Conservation (phyloP, 805 yeast species). For the Sporopachydermia lactativora region DNA sequence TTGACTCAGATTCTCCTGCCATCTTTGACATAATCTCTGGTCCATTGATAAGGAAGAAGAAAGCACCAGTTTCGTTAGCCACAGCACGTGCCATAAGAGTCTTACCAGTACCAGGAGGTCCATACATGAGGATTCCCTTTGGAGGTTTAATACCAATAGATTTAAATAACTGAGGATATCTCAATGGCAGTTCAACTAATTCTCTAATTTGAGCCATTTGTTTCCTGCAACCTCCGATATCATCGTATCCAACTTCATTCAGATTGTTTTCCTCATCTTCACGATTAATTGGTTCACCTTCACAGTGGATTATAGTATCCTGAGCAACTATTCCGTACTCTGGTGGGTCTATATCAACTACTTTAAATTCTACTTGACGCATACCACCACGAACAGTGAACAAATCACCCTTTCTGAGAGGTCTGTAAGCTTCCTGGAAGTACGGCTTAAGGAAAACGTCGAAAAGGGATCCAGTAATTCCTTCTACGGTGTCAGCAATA, state of each 20-base stretch:
- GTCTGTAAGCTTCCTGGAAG: constrained; percentile 97
- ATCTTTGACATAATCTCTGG: constrained; percentile 99
- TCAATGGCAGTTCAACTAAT: constrained; percentile 91
- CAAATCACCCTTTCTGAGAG: constrained; percentile 94
- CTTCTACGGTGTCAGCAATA: constrained; percentile 96
- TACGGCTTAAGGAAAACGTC: constrained; percentile 96
- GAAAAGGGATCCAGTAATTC: constrained; percentile 89
- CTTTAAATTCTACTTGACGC: constrained; percentile 98
- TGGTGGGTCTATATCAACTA: constrained; percentile 95
- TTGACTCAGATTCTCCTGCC: constrained; percentile 99
- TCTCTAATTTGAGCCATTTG: constrained; percentile 99
- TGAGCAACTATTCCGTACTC: constrained; percentile 97
- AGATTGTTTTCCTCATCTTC: constrained; percentile 96
- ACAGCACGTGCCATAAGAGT: constrained; percentile 99
- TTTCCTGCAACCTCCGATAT: constrained; percentile 97
- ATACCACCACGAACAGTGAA: constrained; percentile 96
- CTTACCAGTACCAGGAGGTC: constrained; percentile 99
- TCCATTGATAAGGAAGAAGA: constrained; percentile 94
- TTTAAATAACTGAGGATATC: constrained; percentile 97
- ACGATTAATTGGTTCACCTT: constrained; percentile 96
- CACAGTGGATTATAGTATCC: constrained; percentile 95
- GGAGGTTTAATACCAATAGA: constrained; percentile 98
- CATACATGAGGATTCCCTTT: constrained; percentile 93
- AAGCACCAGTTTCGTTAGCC: constrained; percentile 98
- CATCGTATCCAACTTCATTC: constrained; percentile 97